Percentiles rank a stretch among this genome's conserved stretches.
These are phyloP conservation scores for Fusarium aywerte DNA, from an alignment of 2,329 filamentous ascomycete genomes.

Conservation along the genomic window DNA sequence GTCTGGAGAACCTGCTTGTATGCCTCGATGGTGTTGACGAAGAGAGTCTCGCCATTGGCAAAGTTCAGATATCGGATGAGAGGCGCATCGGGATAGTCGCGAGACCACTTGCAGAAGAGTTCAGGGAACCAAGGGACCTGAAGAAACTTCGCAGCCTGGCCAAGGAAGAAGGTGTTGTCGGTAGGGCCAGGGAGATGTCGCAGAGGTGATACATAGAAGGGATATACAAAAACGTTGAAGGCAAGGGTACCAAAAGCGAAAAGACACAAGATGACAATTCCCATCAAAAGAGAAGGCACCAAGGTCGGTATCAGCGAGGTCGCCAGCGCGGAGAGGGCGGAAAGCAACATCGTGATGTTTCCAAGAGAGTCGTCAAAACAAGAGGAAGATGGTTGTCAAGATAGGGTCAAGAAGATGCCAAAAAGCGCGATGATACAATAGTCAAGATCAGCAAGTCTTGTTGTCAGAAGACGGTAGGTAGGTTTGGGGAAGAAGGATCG, in stretches of 20 bases:
- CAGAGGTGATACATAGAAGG: slow-evolving; percentile 56
- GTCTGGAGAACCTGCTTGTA: slow-evolving; percentile 46
- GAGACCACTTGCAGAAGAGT: slow-evolving; percentile 47
- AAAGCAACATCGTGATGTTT: background rate
- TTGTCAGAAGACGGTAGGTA: background rate
- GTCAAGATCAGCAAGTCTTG: background rate
- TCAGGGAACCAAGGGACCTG: slow-evolving; percentile 45
- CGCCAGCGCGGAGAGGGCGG: background rate
- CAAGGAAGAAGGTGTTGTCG: slow-evolving; percentile 54
- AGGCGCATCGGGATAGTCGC: slow-evolving; percentile 44
- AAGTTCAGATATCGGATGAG: slow-evolving; percentile 46
- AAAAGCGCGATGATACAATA: background rate
- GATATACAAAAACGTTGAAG: slow-evolving; percentile 54
- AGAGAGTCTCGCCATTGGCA: slow-evolving; percentile 42
- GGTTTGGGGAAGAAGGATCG: background rate
- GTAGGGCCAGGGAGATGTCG: slow-evolving; percentile 58
- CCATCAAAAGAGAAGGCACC: slow-evolving; percentile 1
- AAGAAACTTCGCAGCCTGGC: slow-evolving; percentile 53
- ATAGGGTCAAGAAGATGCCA: background rate
- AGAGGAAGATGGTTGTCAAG: background rate
- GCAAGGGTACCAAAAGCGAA: background rate
- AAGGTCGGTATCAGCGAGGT: background rate
- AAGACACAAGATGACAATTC: background rate
- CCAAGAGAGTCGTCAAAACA: background rate
- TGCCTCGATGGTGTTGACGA: slow-evolving; percentile 43